Conservation (phyloP, 2,329 filamentous ascomycete species). For the Chaetomiaceae sp. region DNA sequence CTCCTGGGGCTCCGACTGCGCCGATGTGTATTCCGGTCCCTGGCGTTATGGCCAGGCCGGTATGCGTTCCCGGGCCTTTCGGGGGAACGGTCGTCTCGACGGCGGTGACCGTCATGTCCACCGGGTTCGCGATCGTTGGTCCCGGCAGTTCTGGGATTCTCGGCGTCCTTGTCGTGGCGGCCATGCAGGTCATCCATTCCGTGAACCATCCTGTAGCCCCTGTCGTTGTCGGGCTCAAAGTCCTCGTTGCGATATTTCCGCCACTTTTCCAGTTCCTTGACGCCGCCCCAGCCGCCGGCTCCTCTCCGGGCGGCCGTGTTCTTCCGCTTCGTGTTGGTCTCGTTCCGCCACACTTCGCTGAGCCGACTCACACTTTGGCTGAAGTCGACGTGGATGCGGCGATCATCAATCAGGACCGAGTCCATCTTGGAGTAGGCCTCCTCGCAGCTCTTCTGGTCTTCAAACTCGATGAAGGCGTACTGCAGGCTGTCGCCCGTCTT, state of each 20-base stretch:
- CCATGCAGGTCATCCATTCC: constrained; percentile 64
- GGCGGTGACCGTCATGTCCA: constrained; percentile 1
- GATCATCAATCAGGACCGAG: constrained; percentile 91
- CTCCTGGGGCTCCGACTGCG: constrained; percentile 35
- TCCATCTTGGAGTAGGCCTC: constrained; percentile 99
- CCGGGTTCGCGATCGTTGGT: constrained; percentile 19
- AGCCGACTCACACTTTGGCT: constrained; percentile 89
- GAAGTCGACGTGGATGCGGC: constrained; percentile 97
- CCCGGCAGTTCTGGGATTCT: constrained; percentile 16
- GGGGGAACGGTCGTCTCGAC: constrained; percentile 5
- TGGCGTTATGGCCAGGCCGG: constrained; percentile 4
- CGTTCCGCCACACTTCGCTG: constrained; percentile 82
- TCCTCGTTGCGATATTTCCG: constrained; percentile 78
- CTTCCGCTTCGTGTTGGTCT: constrained; percentile 75
- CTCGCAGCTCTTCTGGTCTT: constrained; percentile 88
- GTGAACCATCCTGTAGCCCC: constrained; percentile 75
- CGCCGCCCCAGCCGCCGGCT: constrained; percentile 83
- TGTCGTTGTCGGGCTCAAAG: constrained; percentile 35
- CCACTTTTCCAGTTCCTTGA: constrained; percentile 81
- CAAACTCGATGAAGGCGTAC: constrained; percentile 97
- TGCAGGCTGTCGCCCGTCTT: constrained; percentile 93
- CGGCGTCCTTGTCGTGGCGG: constrained; percentile 39
- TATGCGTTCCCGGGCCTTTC: constrained; percentile 12
- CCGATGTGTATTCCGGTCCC: constrained; percentile 24
- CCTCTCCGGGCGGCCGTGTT: constrained; percentile 41